A percentile compares a stretch with the other conserved stretches of the same genome.
phyloP scores from a whole-genome alignment of 306 rosid species.

The Prunus mira region DNA sequence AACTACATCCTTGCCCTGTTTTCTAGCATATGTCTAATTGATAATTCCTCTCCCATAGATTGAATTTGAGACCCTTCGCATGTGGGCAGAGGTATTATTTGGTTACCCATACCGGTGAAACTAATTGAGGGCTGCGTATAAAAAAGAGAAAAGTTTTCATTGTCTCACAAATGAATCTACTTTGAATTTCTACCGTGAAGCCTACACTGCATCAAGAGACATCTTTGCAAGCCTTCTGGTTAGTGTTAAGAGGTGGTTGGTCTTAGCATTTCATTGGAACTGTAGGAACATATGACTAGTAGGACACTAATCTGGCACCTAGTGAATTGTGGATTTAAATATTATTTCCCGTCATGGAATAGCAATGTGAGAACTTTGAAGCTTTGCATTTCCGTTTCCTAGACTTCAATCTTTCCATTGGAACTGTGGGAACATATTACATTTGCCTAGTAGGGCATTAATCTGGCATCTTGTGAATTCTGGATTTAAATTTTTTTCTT shows the following conservation, averaged over 20 bases:
- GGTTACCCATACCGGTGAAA: not conserved
- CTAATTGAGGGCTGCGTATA: not conserved
- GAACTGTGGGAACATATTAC: not conserved
- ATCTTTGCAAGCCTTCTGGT: not conserved
- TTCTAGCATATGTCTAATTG: not conserved
- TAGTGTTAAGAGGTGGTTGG: not conserved
- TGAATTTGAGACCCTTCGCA: not conserved
- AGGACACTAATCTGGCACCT: not conserved
- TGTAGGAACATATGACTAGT: not conserved
- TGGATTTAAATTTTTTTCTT: not conserved
- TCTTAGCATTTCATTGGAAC: not conserved
- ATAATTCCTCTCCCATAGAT: not conserved
- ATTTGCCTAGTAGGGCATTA: not conserved
- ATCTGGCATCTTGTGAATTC: not conserved
- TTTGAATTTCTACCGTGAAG: not conserved
- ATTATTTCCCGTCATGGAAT: not conserved
- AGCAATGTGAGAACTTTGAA: not conserved
- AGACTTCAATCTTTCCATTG: not conserved
- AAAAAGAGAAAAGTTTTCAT: not conserved
- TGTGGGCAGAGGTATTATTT: slow-evolving; percentile 1
- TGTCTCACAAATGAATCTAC: not conserved
- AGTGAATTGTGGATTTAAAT: not conserved
- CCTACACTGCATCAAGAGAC: not conserved
- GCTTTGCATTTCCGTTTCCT: not conserved
- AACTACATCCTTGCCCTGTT: not conserved